These are phyloP conservation scores for Russula compacta DNA, from an alignment of 768 basidiomycete genomes.

Conservation along the genomic window DNA sequence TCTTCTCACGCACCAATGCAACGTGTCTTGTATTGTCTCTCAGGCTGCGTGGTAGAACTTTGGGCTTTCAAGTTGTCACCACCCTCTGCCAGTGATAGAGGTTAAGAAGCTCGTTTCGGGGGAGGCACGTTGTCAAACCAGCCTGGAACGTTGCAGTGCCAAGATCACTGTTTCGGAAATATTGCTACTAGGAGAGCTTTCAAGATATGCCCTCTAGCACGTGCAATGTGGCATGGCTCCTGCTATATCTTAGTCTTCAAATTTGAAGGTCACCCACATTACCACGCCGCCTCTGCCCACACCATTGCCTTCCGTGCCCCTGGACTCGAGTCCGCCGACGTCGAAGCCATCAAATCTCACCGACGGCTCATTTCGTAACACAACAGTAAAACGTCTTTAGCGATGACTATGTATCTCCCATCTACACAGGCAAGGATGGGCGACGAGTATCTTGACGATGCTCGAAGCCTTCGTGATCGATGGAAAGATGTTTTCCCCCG, in stretches of 20 bases:
- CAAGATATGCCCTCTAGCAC: background rate
- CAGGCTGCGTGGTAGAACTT: background rate
- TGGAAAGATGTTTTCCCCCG: conserved; percentile 6
- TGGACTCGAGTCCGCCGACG: background rate
- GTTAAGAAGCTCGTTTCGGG: background rate
- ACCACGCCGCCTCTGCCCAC: background rate
- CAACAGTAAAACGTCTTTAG: background rate
- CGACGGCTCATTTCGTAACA: background rate
- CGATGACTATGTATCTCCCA: conserved; percentile 1
- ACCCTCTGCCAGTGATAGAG: background rate
- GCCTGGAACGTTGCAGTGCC: background rate
- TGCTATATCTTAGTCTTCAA: background rate
- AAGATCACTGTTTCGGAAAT: background rate
- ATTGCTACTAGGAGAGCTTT: background rate
- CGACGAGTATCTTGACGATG: conserved; percentile 7
- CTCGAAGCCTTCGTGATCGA: conserved; percentile 5
- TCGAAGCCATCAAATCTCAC: background rate
- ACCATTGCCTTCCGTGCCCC: background rate
- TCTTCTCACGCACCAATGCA: background rate
- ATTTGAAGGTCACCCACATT: background rate
- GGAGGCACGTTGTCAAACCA: background rate
- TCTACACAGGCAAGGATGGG: conserved; percentile 4
- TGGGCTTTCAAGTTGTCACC: background rate
- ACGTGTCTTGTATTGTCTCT: background rate
- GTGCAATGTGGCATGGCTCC: background rate